These are phyloP conservation scores for Kodamaea derodonti DNA, from an alignment of 1,139 yeast species.

Conservation along the genomic window DNA sequence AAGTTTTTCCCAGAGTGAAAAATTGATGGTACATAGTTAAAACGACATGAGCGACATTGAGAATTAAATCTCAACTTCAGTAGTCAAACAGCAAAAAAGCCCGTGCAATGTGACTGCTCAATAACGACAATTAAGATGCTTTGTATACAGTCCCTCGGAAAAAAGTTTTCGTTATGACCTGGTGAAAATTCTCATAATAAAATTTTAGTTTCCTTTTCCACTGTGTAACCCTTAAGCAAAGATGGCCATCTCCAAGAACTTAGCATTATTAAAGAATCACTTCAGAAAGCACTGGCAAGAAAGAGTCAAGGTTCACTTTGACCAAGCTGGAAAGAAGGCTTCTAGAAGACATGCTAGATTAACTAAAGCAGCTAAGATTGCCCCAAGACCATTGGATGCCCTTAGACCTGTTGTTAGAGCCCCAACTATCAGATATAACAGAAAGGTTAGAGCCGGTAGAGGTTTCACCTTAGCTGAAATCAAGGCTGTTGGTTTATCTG, in stretches of 20 bases:
- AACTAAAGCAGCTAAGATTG: constrained; percentile 88
- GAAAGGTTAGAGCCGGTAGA: constrained; percentile 99
- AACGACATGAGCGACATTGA: constrained; percentile 2
- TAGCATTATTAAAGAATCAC: constrained; percentile 95
- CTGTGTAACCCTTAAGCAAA: constrained; percentile 16
- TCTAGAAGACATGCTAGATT: constrained; percentile 95
- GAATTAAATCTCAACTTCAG: too few species aligned
- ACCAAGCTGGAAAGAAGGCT: constrained; percentile 99
- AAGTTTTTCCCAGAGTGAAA: constrained; percentile 2
- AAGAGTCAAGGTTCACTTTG: constrained; percentile 98
- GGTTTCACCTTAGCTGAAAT: constrained; percentile 98
- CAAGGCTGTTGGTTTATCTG: constrained; percentile 95
- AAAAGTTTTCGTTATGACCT: constrained; percentile 4
- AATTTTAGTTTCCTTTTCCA: constrained; percentile 8
- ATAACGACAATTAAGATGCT: neutral
- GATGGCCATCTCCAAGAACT: constrained; percentile 95
- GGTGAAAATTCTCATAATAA: constrained; percentile 6
- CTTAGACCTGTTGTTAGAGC: constrained; percentile 98
- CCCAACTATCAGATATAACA: constrained; percentile 98
- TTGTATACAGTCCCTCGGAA: constrained; percentile 1
- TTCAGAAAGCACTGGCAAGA: constrained; percentile 99
- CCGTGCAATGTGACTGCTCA: constrained; percentile 4
- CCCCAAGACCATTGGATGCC: constrained; percentile 96
- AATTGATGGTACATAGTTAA: too few species aligned
- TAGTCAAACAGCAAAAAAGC: neutral